A percentile compares a stretch with the other conserved stretches of the same genome.
phyloP scores from a whole-genome alignment of 2,329 filamentous ascomycete genomes.

The Hypoxylon sp. region DNA sequence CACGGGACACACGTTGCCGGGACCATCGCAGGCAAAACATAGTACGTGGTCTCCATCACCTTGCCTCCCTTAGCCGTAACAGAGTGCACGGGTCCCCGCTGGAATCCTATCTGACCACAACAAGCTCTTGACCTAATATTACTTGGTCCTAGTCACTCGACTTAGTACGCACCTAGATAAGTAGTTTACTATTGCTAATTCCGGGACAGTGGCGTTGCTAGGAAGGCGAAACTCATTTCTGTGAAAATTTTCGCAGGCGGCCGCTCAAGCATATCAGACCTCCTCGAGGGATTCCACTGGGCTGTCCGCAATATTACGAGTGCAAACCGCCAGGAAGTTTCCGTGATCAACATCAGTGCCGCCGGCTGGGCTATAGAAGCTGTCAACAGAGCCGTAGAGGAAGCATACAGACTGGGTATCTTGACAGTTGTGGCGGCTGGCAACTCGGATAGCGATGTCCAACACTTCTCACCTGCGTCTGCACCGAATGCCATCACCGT shows the following conservation, averaged over 20 bases:
- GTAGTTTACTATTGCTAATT: slow-evolving; percentile 14
- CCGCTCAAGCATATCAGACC: slow-evolving; percentile 46
- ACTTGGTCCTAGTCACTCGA: neutral
- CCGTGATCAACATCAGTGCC: slow-evolving; percentile 35
- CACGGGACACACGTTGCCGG: slow-evolving; percentile 44
- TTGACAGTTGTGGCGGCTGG: slow-evolving; percentile 66
- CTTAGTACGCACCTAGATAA: neutral
- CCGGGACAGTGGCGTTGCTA: slow-evolving; percentile 42
- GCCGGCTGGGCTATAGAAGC: slow-evolving; percentile 41
- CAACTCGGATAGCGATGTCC: slow-evolving; percentile 57
- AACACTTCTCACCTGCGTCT: slow-evolving; percentile 60
- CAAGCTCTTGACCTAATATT: neutral
- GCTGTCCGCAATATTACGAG: slow-evolving; percentile 30
- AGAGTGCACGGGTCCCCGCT: too few relatives aligned
- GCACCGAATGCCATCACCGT: slow-evolving; percentile 62
- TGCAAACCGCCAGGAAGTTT: slow-evolving; percentile 14
- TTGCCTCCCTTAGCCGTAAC: neutral
- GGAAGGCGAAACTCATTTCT: slow-evolving; percentile 41
- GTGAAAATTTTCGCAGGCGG: slow-evolving; percentile 36
- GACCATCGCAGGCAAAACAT: slow-evolving; percentile 35
- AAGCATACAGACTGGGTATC: slow-evolving; percentile 59
- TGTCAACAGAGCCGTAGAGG: slow-evolving; percentile 61
- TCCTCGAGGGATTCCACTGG: slow-evolving; percentile 37
- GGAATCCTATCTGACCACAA: neutral
- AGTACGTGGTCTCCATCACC: slow-evolving; percentile 24